These are phyloP conservation scores for Fusarium sp. DNA, from an alignment of 2,329 filamentous ascomycete genomes.

Conservation along the genomic window DNA sequence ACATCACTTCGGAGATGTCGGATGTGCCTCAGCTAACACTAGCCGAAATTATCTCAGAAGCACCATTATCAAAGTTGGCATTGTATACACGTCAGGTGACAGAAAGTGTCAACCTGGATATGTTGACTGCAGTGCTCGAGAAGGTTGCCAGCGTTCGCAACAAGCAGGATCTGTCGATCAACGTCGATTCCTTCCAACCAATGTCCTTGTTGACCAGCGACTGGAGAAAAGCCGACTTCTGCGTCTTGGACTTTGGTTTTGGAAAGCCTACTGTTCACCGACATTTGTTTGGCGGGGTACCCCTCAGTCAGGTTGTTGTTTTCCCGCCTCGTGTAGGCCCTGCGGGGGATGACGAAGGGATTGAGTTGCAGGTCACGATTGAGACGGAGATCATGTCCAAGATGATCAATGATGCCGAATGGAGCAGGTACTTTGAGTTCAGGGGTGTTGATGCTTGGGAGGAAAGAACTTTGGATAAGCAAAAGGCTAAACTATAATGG, in stretches of 20 bases:
- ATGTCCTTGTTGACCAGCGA: slow-evolving; percentile 55
- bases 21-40: slow-evolving; percentile 50
- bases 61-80: slow-evolving; percentile 54
- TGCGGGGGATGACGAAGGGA: slow-evolving; percentile 53
- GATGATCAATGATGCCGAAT: slow-evolving; percentile 54
- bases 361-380: slow-evolving; percentile 52
- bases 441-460: slow-evolving; percentile 51
- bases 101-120: slow-evolving; percentile 51
- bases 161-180: slow-evolving; percentile 54
- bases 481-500: slow-evolving; percentile 11
- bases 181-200: slow-evolving; percentile 54
- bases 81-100: slow-evolving; percentile 56
- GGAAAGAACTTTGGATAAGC: not conserved
- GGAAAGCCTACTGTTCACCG: slow-evolving; percentile 51
- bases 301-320: slow-evolving; percentile 46
- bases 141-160: slow-evolving; percentile 53
- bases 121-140: slow-evolving; percentile 48
- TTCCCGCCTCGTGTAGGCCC: slow-evolving; percentile 51
- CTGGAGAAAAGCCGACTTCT: slow-evolving; percentile 51
- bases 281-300: slow-evolving; percentile 51
- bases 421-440: slow-evolving; percentile 56
- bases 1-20: slow-evolving; percentile 44
- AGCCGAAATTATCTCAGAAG: slow-evolving; percentile 54
- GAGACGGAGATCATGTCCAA: slow-evolving; percentile 51
- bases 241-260: slow-evolving; percentile 54